Base-by-base conservation (phyloP, 306 rosid species). In the Lithocarpus polystachyus region DNA sequence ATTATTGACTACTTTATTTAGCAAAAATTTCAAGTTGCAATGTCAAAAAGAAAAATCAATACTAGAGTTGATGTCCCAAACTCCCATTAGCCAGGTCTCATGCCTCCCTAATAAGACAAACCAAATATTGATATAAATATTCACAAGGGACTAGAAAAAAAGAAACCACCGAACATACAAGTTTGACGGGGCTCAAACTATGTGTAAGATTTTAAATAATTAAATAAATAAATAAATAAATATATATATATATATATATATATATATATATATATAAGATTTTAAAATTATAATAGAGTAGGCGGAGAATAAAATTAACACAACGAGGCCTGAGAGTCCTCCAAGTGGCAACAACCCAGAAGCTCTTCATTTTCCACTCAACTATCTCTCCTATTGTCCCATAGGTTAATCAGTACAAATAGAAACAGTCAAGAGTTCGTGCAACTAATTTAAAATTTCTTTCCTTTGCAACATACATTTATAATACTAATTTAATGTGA, bases 291-390 rank as follows among this genome's bases (percentile, higher is more conserved):
- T 35, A 37, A 67, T 73, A 82, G 84, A 82, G 62, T 29, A 79
- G 35, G 74, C 51, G 78, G 60, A 68, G 56, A 74, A 71, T 74
- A 29, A 53, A 82, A 77, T 67, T 28, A 82, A 82, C 71, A 73
- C 82, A 29, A 48, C 73, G 74, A 79, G 77, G 85, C 79, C 72
- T 81, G 90, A 82, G 33, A 76, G 76, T 48, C 85, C 94, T 91
- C 97, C 97, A 94, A 80, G 82, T 90, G 97, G 97, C 97, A 89
- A 87, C 88, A 79, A 74, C 55, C 33, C 71, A 84, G 51, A 78
- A 76, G 51, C 56, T 45, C 88, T 37, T 17, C 61, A 2, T 43
- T 68, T 56, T 64, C 76, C 52, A 59, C 79, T 80, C 29, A 40
- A 73, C 56, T 15, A 70, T 48, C 73, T 40, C 82, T 82, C 83